phyloP scores from a whole-genome alignment of 441 rosid species.

The Arabidopsis hybrid region DNA sequence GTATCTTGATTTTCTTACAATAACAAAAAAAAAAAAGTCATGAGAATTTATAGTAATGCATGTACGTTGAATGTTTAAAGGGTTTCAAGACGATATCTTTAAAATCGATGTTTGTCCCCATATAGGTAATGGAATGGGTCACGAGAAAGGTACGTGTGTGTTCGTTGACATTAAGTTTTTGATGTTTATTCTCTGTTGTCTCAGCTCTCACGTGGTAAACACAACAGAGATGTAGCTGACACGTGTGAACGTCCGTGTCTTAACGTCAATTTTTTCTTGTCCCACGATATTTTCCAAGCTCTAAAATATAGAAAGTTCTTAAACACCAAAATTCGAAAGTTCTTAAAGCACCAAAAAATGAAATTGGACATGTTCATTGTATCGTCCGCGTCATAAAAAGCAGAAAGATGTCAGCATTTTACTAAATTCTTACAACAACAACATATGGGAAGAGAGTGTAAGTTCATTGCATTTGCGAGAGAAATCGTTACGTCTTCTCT shows the following conservation, averaged over 20 bases:
- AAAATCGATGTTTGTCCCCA: constrained; percentile 18
- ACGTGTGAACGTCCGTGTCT: constrained; percentile 32
- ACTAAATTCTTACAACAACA: background rate
- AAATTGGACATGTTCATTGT: constrained; percentile 37
- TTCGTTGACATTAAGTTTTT: constrained; percentile 24
- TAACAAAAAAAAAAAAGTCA: background rate
- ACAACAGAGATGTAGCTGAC: constrained; percentile 35
- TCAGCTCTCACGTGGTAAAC: constrained; percentile 32
- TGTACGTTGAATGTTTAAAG: constrained; percentile 11
- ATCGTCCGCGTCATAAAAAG: constrained; percentile 28
- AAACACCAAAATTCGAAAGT: constrained; percentile 35
- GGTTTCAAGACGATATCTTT: background rate
- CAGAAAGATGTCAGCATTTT: constrained; percentile 33
- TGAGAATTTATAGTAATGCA: constrained; percentile 16
- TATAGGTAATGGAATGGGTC: constrained; percentile 10
- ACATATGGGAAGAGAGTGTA: constrained; percentile 26
- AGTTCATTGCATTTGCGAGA: constrained; percentile 41
- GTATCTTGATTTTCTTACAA: background rate
- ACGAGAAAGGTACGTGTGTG: constrained; percentile 38
- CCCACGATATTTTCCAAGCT: constrained; percentile 19
- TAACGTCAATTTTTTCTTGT: constrained; percentile 20
- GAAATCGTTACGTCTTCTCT: constrained; percentile 40
- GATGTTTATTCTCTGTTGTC: constrained; percentile 27
- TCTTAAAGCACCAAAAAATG: constrained; percentile 23
- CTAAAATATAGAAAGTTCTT: constrained; percentile 37